Percentiles rank a stretch among this genome's conserved stretches.
phyloP scores from a whole-genome alignment of 1,139 yeast species.

The Keqinozyma sinolaborantium region DNA sequence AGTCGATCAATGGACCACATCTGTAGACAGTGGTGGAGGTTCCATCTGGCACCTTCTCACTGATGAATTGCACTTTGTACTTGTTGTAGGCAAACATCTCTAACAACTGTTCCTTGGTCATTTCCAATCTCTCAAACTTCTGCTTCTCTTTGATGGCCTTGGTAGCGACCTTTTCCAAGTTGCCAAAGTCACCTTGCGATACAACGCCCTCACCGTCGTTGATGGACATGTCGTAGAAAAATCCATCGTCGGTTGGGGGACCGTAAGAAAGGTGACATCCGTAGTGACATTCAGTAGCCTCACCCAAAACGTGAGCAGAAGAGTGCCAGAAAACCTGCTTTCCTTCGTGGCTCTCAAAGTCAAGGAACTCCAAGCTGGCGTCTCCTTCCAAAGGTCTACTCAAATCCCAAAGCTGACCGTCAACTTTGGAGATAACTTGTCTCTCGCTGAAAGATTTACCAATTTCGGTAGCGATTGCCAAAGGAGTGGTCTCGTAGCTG shows the following conservation, averaged over 20 bases:
- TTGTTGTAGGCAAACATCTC: conserved; percentile 95
- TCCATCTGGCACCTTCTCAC: conserved; percentile 91
- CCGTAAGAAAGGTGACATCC: conserved; percentile 89
- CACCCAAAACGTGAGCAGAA: conserved; percentile 97
- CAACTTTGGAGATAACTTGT: conserved; percentile 86
- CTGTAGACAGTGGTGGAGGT: conserved; percentile 95
- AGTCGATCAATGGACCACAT: conserved; percentile 96
- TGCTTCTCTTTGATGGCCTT: conserved; percentile 95
- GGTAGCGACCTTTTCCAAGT: conserved; percentile 84
- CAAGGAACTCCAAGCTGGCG: conserved; percentile 62
- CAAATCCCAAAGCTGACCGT: conserved; percentile 92
- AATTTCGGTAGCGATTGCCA: conserved; percentile 78
- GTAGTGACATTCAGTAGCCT: conserved; percentile 93
- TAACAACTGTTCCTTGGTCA: conserved; percentile 87
- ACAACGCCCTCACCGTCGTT: conserved; percentile 74
- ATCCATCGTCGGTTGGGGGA: conserved; percentile 98
- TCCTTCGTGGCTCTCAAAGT: conserved; percentile 79
- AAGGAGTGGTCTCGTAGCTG: conserved; percentile 88
- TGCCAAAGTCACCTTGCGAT: conserved; percentile 77
- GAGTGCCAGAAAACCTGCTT: conserved; percentile 98
- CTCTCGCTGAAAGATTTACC: conserved; percentile 82
- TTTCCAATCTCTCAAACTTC: conserved; percentile 88
- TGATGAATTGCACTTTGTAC: conserved; percentile 86
- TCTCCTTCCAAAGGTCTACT: conserved; percentile 89
- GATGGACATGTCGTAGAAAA: conserved; percentile 94